Percentiles rank a stretch among this genome's conserved stretches.
Conservation (phyloP, 306 rosid genomes). For the Corylus americana region DNA sequence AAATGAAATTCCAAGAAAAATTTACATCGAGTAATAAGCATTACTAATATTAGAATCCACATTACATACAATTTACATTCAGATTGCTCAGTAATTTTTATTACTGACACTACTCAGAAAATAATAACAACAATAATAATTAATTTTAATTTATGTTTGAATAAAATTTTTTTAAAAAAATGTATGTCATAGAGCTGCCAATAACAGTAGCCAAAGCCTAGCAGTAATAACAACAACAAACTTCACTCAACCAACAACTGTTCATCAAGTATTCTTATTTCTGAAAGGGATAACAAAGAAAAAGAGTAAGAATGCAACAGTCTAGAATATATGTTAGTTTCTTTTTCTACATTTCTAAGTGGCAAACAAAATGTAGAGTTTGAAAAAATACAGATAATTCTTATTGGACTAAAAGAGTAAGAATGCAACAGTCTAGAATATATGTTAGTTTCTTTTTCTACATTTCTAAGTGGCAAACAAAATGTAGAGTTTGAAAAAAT, state of each 20-base stretch:
- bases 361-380: neutral
- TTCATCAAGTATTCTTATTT: neutral
- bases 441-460: neutral
- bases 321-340: neutral
- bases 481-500: neutral
- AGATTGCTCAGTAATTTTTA: neutral
- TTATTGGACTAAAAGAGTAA: neutral
- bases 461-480: neutral
- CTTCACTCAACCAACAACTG: neutral
- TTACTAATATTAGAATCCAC: neutral
- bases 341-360: neutral
- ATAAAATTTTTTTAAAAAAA: neutral
- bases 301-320: neutral
- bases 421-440: neutral
- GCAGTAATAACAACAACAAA: no score
- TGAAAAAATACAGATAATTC: neutral
- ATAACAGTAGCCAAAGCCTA: neutral
- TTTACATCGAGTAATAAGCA: neutral
- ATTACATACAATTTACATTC: neutral
- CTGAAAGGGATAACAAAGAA: neutral
- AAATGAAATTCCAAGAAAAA: neutral
- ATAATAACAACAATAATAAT: neutral
- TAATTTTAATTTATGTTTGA: neutral
- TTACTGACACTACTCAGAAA: neutral
- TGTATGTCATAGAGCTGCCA: neutral